phyloP scores from a whole-genome alignment of 768 basidiomycete genomes.

The Hypholoma fasciculare region DNA sequence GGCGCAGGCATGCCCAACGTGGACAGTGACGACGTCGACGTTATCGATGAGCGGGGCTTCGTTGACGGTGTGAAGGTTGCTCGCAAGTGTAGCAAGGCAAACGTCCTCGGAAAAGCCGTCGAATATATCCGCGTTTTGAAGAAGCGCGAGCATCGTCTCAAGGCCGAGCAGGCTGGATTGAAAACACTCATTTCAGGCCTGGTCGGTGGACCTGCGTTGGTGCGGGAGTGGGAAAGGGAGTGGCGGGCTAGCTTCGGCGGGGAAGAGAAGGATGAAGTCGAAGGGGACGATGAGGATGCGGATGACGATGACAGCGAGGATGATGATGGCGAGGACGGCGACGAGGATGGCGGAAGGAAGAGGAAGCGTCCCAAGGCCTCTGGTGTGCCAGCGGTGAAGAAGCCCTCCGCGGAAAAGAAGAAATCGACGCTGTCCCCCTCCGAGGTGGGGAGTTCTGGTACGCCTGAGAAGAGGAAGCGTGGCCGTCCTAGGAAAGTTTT shows the following conservation, averaged over 20 bases:
- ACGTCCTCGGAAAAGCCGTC: slow-evolving; percentile 86
- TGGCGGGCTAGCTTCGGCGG: slow-evolving; percentile 78
- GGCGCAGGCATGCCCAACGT: slow-evolving; percentile 28
- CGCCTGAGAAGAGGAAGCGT: slow-evolving; percentile 80
- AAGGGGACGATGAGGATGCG: slow-evolving; percentile 51
- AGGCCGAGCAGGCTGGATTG: slow-evolving; percentile 74
- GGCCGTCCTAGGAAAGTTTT: slow-evolving; percentile 79
- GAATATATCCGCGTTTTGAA: slow-evolving; percentile 92
- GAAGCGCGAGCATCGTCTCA: slow-evolving; percentile 69
- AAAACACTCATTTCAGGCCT: slow-evolving; percentile 68
- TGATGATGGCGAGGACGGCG: slow-evolving; percentile 46
- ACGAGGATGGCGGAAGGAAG: slow-evolving; percentile 47
- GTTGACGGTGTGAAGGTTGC: slow-evolving; percentile 93
- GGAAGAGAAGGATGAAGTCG: slow-evolving; percentile 69
- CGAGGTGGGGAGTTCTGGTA: slow-evolving; percentile 28
- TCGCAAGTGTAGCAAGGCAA: slow-evolving; percentile 88
- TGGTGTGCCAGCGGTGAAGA: slow-evolving; percentile 11
- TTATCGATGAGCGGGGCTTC: slow-evolving; percentile 81
- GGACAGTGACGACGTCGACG: slow-evolving; percentile 43
- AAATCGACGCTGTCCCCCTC: slow-evolving; percentile 24
- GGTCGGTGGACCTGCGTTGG: slow-evolving; percentile 70
- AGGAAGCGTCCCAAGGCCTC: slow-evolving; percentile 63
- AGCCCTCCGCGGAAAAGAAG: slow-evolving; percentile 41
- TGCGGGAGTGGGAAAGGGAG: slow-evolving; percentile 75
- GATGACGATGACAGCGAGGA: slow-evolving; percentile 60